Conservation (phyloP, 176 grass and related monocot species). For the Miscanthus lutarioriparius region DNA sequence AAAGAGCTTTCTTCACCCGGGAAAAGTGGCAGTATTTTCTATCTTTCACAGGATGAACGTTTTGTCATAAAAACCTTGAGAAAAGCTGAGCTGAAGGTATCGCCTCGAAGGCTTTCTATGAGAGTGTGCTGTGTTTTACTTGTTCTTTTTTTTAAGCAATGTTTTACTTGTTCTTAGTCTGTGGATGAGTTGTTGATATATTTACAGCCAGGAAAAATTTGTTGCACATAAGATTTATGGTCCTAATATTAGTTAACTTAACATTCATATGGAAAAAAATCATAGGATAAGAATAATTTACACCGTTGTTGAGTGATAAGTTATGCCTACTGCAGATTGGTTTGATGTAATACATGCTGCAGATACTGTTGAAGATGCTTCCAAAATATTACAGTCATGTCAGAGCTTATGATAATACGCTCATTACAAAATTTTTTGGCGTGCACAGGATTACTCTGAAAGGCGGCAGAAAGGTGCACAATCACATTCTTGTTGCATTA, state of each 20-base stretch:
- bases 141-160: not conserved
- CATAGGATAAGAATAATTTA: not conserved
- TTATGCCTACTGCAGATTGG: constrained; percentile 64
- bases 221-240: not conserved
- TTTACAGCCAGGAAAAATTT: not conserved
- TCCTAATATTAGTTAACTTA: constrained; percentile 29
- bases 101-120: not conserved
- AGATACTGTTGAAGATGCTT: constrained; percentile 99
- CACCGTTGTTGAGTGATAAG: constrained; percentile 43
- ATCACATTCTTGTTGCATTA: constrained; percentile 20
- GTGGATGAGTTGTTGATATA: constrained; percentile 11
- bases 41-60: constrained; percentile 95
- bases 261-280: not conserved
- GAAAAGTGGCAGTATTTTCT: constrained; percentile 99
- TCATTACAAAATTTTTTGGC: constrained; percentile 98
- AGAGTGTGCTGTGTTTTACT: constrained; percentile 17
- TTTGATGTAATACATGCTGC: constrained; percentile 68
- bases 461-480: constrained; percentile 69
- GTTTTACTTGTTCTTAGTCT: constrained; percentile 17
- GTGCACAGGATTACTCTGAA: constrained; percentile 87
- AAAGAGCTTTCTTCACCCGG: constrained; percentile 99
- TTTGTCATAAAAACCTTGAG: constrained; percentile 98
- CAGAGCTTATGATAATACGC: constrained; percentile 97
- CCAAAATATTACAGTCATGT: constrained; percentile 97
- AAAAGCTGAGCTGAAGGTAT: constrained; percentile 92